Base-by-base conservation (phyloP, 2,329 filamentous ascomycete species). In the Alternaria gansuensis region DNA sequence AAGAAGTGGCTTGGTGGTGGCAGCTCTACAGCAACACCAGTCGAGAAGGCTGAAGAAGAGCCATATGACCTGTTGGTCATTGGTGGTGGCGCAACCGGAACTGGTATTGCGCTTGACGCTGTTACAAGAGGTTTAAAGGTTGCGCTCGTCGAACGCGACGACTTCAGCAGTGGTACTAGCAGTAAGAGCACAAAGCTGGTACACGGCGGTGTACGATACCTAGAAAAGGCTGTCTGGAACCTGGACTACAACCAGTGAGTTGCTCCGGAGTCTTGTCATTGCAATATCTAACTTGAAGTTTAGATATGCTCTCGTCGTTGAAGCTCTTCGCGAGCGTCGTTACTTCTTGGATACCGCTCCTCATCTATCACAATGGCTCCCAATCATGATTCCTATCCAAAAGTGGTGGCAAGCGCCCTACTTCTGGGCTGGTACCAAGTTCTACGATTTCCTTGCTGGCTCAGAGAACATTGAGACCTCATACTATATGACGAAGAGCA, bases 101-200 rank as follows among this genome's bases (percentile, higher is more conserved):
- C 90, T 5, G 91, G 91, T 24, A 92, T 95, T 69, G 91, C 91
- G 11, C 84, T 95, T 44, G 91, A 95, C 77, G 91, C 91, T 34
- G 89, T 88, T 23, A 93, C 91, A 2, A 85, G 91, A 67, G 91
- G 91, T 2, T 80, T 94, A 70, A 91, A 88, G 78, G 91, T 95
- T 59, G 91, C 91, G 11, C 80, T 93, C 50, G 90, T 95, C 14
- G 91, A 95, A 80, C 84, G 90, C 62, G 91, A 94, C 76, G 91
- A 95, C 78, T 95, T 94, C 76, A 89, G 88, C 68, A 85, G 88
- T 62, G 91, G 91, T 29, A 94, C 91, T 39, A 93, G 90, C 81
- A 92, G 89, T 77, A 94, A 94, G 82, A 93, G 90, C 80, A 95
- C 91, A 48, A 95, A 95, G 79, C 83, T 95, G 52, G 91, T 95